These are phyloP conservation scores for Hypoxylon sp. DNA, from an alignment of 2,329 filamentous ascomycete genomes.

Conservation along the genomic window DNA sequence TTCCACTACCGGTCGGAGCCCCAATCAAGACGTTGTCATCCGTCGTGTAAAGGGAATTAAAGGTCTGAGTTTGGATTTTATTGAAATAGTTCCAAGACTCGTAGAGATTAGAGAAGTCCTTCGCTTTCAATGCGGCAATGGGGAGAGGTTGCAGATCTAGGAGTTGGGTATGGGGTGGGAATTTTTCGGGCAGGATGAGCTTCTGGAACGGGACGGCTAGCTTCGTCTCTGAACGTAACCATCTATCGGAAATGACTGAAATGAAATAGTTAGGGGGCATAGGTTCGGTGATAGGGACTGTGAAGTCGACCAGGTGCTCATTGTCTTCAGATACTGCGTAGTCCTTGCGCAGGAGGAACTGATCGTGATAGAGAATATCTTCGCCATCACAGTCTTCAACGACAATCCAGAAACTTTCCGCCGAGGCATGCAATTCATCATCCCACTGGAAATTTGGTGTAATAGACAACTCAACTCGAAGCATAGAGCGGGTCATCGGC, in stretches of 20 bases:
- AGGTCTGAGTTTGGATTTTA: constrained; percentile 96
- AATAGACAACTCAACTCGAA: constrained; percentile 90
- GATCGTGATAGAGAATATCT: constrained; percentile 93
- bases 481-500: constrained; percentile 92
- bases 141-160: constrained; percentile 93
- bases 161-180: constrained; percentile 92
- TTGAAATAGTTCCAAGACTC: constrained; percentile 91
- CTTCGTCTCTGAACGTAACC: constrained; percentile 98
- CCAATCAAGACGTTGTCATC: constrained; percentile 96
- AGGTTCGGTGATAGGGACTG: constrained; percentile 94
- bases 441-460: constrained; percentile 98
- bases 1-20: constrained; percentile 93
- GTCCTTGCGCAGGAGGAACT: constrained; percentile 90
- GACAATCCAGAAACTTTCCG: constrained; percentile 96
- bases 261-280: constrained; percentile 99
- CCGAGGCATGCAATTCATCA: constrained; percentile 84
- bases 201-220: constrained; percentile 95
- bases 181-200: constrained; percentile 92
- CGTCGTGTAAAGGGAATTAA: constrained; percentile 90
- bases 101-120: constrained; percentile 86
- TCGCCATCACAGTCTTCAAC: constrained; percentile 98
- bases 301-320: constrained; percentile 96
- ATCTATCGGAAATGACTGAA: constrained; percentile 91
- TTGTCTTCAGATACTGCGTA: constrained; percentile 88
- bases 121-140: constrained; percentile 86